Conservation (phyloP, 805 yeast species). For the Zygoascus biomembranicola region DNA sequence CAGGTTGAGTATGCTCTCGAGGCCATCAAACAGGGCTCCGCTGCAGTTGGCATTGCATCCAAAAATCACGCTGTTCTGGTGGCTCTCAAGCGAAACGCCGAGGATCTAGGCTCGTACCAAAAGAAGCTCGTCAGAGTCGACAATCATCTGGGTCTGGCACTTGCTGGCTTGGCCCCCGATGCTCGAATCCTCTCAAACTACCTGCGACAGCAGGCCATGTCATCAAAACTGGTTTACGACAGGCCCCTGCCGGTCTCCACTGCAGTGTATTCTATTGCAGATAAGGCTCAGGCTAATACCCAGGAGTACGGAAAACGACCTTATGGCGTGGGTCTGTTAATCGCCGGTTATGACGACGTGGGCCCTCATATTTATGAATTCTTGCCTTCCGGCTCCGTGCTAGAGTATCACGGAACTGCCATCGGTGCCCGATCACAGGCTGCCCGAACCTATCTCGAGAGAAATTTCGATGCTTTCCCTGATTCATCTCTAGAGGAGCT, state of each 20-base stretch:
- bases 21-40: constrained; percentile 97
- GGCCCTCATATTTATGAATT: constrained; percentile 94
- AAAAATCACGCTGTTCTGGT: constrained; percentile 83
- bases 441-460: constrained; percentile 90
- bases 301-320: constrained; percentile 96
- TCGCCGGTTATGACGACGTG: constrained; percentile 74
- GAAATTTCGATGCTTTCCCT: constrained; percentile 63
- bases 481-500: constrained; percentile 60
- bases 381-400: constrained; percentile 89
- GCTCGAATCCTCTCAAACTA: constrained; percentile 89
- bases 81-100: constrained; percentile 93
- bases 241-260: constrained; percentile 75
- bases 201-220: constrained; percentile 86
- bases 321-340: constrained; percentile 90
- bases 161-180: constrained; percentile 98
- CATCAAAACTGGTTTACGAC: constrained; percentile 74
- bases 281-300: constrained; percentile 94
- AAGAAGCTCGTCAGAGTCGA: constrained; percentile 88
- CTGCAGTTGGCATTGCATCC: constrained; percentile 90
- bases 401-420: constrained; percentile 89
- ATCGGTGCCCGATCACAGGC: constrained; percentile 99
- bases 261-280: constrained; percentile 82
- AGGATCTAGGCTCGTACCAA: constrained; percentile 94
- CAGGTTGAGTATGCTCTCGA: constrained; percentile 86
- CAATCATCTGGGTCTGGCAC: constrained; percentile 87